These are phyloP conservation scores for Diplotaxis tenuifolia DNA, from an alignment of 345 rosid genomes.

Conservation along the genomic window DNA sequence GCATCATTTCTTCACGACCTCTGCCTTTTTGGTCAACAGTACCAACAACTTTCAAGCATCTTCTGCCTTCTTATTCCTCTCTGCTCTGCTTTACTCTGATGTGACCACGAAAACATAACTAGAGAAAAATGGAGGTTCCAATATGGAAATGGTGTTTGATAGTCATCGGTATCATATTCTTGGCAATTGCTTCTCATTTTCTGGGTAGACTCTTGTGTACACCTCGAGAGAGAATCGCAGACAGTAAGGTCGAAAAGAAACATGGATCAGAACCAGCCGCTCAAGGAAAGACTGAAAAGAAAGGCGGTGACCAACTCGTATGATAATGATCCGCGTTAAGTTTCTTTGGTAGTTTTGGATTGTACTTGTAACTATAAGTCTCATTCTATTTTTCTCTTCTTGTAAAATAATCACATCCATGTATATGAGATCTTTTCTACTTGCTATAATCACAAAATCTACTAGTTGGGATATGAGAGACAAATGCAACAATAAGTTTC, in stretches of 20 bases:
- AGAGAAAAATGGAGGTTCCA: constrained; percentile 28
- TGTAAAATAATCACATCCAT: constrained; percentile 13
- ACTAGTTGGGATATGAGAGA: background rate
- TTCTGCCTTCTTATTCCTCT: constrained; percentile 2
- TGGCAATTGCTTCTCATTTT: constrained; percentile 31
- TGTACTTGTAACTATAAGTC: constrained; percentile 7
- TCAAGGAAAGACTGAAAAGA: constrained; percentile 1
- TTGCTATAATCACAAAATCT: background rate
- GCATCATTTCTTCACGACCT: constrained; percentile 17
- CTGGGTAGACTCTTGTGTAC: constrained; percentile 20
- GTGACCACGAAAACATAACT: background rate
- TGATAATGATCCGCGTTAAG: constrained; percentile 14
- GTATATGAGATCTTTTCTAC: background rate
- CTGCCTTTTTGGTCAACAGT: constrained; percentile 29
- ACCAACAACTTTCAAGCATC: constrained; percentile 21
- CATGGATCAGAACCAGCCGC: constrained; percentile 5
- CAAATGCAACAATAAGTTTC: too few species aligned
- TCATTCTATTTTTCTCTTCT: background rate
- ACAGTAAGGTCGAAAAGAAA: constrained; percentile 8
- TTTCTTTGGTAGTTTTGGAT: background rate
- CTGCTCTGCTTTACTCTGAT: background rate
- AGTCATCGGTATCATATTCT: constrained; percentile 14
- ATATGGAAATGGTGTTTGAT: constrained; percentile 37
- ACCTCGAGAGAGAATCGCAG: constrained; percentile 32
- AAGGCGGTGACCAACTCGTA: constrained; percentile 3